Evolutionary conservation across 192 early-diverging fungal species (phyloP), one percentile per base, ranked within the genome.

Genomic region (Coemansia sp.): DNA sequence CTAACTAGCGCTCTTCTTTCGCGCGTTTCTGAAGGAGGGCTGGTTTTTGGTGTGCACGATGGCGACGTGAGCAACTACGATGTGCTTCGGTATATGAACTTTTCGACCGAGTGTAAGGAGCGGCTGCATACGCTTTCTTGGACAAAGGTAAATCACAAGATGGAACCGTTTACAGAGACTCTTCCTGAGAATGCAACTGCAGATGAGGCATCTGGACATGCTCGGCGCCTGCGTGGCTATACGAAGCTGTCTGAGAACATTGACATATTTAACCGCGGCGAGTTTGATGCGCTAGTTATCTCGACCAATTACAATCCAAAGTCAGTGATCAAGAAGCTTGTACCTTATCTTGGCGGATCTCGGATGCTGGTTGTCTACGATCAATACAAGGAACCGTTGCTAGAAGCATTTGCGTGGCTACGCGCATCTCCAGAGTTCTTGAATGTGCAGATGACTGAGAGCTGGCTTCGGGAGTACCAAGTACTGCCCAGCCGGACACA

Each of bases 401-500:
- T 92, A 8, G 84, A 87, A 27, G 79, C 88, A 4, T 88, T 84
- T 54, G 78, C 81, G 7, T 84, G 84, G 76, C 86, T 97, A 82
- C 85, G 90, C 31, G 80, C 75, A 52, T 90, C 87, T 8, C 79
- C 78, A 0, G 84, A 87, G 17, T 94, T 87, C 42, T 67, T 96
- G 55, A 93, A 94, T 51, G 88, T 92, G 11, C 91, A 94, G 69
- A 62, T 99, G 21, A 91, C 90, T 1, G 96, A 99, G 67, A 92
- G 91, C 68, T 95, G 91, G 91, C 78, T 97, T 56, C 85, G 97
- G 25, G 89, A 95, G 69, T 93, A 91, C 62, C 92, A 93, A 74
- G 87, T 93, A 3, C 82, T 93, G 52, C 91, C 91, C 14, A 88
- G 85, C 27, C 88, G 92, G 59, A 92, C 89, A 6, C 92, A 92